Evolutionary conservation across 2,329 filamentous ascomycete species (phyloP).

Genomic region (Podosphaera fusca): DNA sequence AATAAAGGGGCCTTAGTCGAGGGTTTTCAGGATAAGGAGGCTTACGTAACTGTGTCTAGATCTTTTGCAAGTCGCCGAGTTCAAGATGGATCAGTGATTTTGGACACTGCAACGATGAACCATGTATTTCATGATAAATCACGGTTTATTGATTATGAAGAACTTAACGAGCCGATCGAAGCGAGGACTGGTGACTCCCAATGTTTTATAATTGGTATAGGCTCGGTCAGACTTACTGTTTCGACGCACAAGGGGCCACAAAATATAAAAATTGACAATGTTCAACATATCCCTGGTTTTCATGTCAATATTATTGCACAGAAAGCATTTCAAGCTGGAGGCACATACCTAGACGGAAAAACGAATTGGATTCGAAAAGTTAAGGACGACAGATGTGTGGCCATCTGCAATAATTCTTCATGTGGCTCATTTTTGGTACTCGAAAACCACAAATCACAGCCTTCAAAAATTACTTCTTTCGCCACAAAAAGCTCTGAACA

Average conservation of each 20-base stretch:
- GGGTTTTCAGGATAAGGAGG: not conserved
- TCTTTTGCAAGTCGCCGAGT: not conserved
- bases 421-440: conserved; percentile 1
- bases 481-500: not conserved
- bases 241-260: not conserved
- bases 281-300: conserved; percentile 1
- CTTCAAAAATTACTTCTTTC: not conserved
- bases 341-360: not conserved
- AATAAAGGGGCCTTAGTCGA: not conserved
- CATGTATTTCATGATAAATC: not conserved
- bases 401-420: not conserved
- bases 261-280: not conserved
- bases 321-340: not conserved
- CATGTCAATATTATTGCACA: not conserved
- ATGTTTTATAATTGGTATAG: not conserved
- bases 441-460: not conserved
- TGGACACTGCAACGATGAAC: not conserved
- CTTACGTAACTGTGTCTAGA: not conserved
- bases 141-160: not conserved
- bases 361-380: not conserved
- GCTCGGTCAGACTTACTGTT: not conserved
- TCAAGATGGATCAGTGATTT: not conserved
- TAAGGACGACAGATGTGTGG: not conserved
- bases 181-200: not conserved
- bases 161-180: not conserved